These are phyloP conservation scores for Citrullus mucosospermus DNA, from an alignment of 306 rosid genomes.

Conservation along the genomic window DNA sequence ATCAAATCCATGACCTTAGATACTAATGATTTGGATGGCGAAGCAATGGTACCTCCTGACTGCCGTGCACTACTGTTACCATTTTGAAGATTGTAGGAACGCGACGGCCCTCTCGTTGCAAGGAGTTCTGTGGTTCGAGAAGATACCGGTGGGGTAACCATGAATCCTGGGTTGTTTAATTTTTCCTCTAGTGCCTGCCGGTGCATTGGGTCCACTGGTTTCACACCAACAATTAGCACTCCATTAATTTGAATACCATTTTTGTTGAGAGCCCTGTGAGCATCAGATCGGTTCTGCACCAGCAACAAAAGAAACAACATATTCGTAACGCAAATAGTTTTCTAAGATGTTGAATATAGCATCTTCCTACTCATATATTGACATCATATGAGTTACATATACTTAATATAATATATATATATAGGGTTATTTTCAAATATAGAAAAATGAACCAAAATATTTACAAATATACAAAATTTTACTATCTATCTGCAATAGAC, in stretches of 20 bases:
- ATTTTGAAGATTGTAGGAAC: constrained; percentile 64
- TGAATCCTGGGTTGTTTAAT: constrained; percentile 57
- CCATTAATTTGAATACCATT: constrained; percentile 87
- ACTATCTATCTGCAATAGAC: no score
- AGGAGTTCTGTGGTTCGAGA: constrained; percentile 35
- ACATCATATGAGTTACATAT: not conserved
- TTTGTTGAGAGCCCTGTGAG: constrained; percentile 82
- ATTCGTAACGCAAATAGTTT: not conserved
- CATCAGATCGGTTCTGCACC: constrained; percentile 76
- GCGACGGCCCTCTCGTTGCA: constrained; percentile 31
- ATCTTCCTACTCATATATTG: not conserved
- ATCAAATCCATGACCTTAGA: constrained; percentile 86
- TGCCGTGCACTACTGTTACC: constrained; percentile 44
- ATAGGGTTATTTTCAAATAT: no score
- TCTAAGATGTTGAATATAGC: not conserved
- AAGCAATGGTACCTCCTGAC: constrained; percentile 77
- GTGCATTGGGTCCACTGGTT: constrained; percentile 89
- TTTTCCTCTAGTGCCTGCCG: constrained; percentile 64
- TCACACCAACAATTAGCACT: constrained; percentile 80
- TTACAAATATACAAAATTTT: no score
- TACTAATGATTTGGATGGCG: constrained; percentile 81
- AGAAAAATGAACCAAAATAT: no score
- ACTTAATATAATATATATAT: not conserved
- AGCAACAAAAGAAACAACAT: constrained; percentile 8
- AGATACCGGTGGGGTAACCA: constrained; percentile 53